Percentiles rank a stretch among this genome's conserved stretches.
Evolutionary conservation across 139 green algal genomes (phyloP).

Genomic region (Desmodesmus armatus): DNA sequence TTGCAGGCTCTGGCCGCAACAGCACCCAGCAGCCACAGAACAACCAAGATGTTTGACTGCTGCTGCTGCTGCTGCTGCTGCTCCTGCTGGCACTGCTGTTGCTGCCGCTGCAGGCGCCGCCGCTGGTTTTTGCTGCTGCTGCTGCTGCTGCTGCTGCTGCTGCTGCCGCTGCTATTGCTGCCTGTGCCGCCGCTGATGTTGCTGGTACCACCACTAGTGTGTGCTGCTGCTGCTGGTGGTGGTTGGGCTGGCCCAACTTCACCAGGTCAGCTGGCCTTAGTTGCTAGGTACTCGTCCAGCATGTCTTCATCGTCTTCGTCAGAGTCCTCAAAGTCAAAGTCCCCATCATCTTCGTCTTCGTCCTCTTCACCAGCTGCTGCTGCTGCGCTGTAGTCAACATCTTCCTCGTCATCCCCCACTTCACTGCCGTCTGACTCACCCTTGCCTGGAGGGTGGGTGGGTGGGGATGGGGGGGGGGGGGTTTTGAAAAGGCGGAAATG

Average conservation of each 20-base stretch:
- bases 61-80: no score
- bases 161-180: neutral
- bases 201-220: neutral
- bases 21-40: no score
- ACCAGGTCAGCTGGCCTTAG: no score
- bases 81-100: no score
- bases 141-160: neutral
- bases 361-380: neutral
- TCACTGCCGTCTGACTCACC: conserved; percentile 24
- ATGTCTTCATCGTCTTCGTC: conserved; percentile 52
- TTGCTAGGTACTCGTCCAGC: conserved; percentile 51
- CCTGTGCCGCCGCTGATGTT: neutral
- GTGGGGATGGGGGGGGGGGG: no score
- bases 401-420: conserved; percentile 27
- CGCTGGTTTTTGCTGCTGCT: neutral
- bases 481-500: no score
- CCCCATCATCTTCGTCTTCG: conserved; percentile 31
- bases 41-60: no score
- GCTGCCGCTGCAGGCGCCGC: neutral
- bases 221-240: neutral
- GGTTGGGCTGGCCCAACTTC: no score
- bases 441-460: no score
- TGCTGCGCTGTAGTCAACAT: conserved; percentile 16
- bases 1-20: no score
- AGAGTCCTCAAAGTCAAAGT: conserved; percentile 20